Evolutionary conservation across 257 asterid genomes (phyloP).

Genomic region (Solanum acaule): DNA sequence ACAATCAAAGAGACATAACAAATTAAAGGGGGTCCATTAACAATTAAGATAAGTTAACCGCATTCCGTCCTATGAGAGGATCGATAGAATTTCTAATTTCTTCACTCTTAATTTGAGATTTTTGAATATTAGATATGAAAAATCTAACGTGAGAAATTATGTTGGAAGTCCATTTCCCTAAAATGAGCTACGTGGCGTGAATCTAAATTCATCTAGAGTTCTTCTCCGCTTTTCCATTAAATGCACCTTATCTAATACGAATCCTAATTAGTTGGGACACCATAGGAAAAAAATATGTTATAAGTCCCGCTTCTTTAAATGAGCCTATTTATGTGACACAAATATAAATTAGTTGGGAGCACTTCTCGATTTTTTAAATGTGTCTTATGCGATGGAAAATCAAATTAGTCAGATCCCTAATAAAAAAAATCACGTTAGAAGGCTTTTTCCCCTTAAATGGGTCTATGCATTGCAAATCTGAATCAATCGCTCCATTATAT

Average conservation of each 20-base stretch:
- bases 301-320: neutral
- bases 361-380: too few species aligned
- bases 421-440: neutral
- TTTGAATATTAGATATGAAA: too few species aligned
- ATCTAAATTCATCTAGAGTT: fast-evolving
- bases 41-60: neutral
- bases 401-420: neutral
- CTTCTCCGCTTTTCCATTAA: neutral
- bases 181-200: neutral
- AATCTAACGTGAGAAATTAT: too few species aligned
- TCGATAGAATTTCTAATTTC: too few species aligned
- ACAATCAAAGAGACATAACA: neutral
- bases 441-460: neutral
- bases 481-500: neutral
- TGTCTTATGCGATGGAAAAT: neutral
- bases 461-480: neutral
- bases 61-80: neutral
- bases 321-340: too few species aligned
- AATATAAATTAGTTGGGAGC: too few species aligned
- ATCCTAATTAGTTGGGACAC: too few species aligned
- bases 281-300: too few species aligned
- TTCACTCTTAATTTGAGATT: too few species aligned
- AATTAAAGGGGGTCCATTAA: neutral
- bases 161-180: too few species aligned
- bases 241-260: too few species aligned